phyloP scores from a whole-genome alignment of 768 basidiomycete genomes.

The Leccinum ochraceum region DNA sequence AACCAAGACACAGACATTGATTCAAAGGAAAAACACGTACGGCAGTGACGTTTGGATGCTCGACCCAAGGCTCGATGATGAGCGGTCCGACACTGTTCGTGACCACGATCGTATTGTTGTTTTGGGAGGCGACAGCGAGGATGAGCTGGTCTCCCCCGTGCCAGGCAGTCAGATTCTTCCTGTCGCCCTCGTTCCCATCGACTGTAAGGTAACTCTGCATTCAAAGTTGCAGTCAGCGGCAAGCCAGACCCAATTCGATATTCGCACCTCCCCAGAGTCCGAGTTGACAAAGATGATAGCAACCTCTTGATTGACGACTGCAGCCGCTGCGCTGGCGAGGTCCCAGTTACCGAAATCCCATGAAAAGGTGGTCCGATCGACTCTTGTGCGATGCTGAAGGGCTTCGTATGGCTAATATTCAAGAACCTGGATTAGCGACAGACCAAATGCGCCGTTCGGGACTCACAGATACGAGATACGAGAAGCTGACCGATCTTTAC shows the following conservation, averaged over 20 bases:
- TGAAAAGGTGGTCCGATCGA: slow-evolving; percentile 64
- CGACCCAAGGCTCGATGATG: slow-evolving; percentile 67
- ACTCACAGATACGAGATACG: slow-evolving; percentile 74
- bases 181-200: slow-evolving; percentile 48
- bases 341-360: slow-evolving; percentile 77
- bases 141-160: slow-evolving; percentile 40
- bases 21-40: slow-evolving; percentile 42
- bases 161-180: slow-evolving; percentile 44
- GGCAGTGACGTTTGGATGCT: slow-evolving; percentile 71
- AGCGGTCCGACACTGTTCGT: slow-evolving; percentile 78
- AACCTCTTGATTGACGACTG: slow-evolving; percentile 54
- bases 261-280: slow-evolving; percentile 73
- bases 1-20: slow-evolving; percentile 10
- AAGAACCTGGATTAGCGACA: neutral
- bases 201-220: slow-evolving; percentile 53
- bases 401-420: slow-evolving; percentile 68
- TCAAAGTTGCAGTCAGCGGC: slow-evolving; percentile 3
- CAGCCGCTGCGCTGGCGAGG: slow-evolving; percentile 46
- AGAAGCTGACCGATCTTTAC: slow-evolving; percentile 64
- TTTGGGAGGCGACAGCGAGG: slow-evolving; percentile 60
- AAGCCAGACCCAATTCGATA: neutral
- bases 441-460: neutral
- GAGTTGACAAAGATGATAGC: slow-evolving; percentile 81
- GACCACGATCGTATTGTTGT: slow-evolving; percentile 79
- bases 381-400: slow-evolving; percentile 69